Evolutionary conservation across 139 green algal species (phyloP), one percentile per base, ranked within the genome.

Genomic region (Diplosphaera chodatii): DNA sequence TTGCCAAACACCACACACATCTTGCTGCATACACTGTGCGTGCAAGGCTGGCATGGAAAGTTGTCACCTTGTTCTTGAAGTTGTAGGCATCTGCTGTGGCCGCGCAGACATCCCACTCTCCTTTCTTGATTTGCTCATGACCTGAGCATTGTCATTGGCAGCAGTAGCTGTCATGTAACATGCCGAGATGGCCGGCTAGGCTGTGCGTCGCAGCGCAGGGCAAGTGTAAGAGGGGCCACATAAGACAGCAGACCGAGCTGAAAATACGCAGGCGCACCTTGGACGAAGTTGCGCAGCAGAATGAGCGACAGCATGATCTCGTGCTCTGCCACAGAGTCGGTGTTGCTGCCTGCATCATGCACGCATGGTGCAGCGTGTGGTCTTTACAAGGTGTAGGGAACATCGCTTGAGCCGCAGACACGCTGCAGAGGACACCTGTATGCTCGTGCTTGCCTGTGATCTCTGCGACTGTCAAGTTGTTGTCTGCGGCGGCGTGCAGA

Each of bases 381-480:
- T 13, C 37, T 21, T 21, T 48, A 48, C 37, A 48, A 48, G 37
- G 10, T 48, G 37, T 21, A 48, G 13, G 13, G 37, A 8, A 48
- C 37, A 21, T 21, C 37, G 37, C 37, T 21, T 13, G 13, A 48
- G 37, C 10, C 37, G 10, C 8, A 5, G 48, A 25, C 48, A 59
- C 25, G 48, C 18, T 23, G 4, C 8, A 23, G 16, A 25, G 16
- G 22, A 25, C 16, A 27, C 13, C 48, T n/a, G 48, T 4, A 25
- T 3, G 25, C 16, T 3, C 48, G 3, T 59, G 3, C 40, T 27
- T 55, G 68, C 68, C 74, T 72, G 74, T 79, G 32, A 75, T 70
- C 32, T 79, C 74, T 31, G 68, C 74, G 21, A 79, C 74, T 34
- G 74, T 79, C 29, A 79, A 66, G 68, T 65, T 65, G 15, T 32